Evolutionary conservation across 345 rosid species (phyloP).

Genomic region (Citrus medica): DNA sequence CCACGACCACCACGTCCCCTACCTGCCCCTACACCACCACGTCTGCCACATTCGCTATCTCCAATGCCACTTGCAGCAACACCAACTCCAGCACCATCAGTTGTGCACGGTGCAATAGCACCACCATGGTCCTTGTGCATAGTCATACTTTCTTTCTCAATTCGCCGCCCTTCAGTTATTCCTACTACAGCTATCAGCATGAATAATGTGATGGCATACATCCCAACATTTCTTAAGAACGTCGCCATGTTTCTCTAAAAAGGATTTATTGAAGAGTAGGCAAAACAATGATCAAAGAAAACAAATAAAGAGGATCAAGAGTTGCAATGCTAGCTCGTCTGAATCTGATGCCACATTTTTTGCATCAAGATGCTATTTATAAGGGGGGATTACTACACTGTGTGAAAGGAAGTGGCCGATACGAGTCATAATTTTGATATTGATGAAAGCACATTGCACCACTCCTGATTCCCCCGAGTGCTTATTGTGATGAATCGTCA

Average conservation of each 20-base stretch:
- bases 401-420: neutral
- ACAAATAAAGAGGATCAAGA: neutral
- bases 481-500: neutral
- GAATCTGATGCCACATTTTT: neutral
- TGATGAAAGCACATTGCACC: neutral
- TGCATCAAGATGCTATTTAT: neutral
- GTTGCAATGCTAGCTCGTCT: neutral
- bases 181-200: neutral
- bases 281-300: neutral
- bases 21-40: neutral
- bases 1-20: neutral
- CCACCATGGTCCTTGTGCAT: neutral
- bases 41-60: neutral
- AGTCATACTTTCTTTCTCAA: neutral
- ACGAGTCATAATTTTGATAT: neutral
- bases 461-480: neutral
- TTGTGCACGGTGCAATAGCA: neutral
- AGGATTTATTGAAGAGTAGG: neutral
- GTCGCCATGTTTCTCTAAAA: neutral
- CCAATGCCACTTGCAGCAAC: too few species aligned
- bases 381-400: neutral
- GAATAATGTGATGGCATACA: neutral
- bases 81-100: neutral
- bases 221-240: neutral
- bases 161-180: neutral